Evolutionary conservation across 495 filamentous ascomycete genomes (phyloP).

Genomic region (Trichoderma asperelloides): DNA sequence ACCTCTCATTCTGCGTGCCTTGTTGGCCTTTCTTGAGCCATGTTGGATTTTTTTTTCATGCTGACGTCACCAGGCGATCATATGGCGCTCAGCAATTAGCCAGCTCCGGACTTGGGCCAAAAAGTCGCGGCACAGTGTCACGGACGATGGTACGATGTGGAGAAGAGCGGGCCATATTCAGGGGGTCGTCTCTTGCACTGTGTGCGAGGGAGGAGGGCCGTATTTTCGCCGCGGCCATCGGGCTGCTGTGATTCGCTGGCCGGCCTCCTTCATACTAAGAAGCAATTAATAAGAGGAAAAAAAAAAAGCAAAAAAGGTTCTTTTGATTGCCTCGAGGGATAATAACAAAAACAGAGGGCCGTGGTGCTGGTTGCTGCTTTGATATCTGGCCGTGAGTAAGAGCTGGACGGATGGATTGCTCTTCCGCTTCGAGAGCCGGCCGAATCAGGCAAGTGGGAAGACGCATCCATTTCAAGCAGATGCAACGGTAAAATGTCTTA

Average conservation of each 20-base stretch:
- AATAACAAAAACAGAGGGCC: not conserved
- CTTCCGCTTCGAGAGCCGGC: not conserved
- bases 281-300: too few species aligned
- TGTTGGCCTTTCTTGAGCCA: not conserved
- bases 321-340: not conserved
- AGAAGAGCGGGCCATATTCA: not conserved
- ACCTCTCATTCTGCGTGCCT: not conserved
- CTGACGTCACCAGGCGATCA: conserved; percentile 5
- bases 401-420: not conserved
- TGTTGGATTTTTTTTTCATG: not conserved
- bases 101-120: not conserved
- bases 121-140: conserved; percentile 6
- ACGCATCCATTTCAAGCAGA: conserved; percentile 7
- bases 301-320: not conserved
- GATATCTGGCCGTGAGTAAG: not conserved
- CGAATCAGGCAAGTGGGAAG: conserved; percentile 4
- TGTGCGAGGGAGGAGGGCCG: not conserved
- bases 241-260: not conserved
- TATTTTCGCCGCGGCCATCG: not conserved
- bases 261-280: too few species aligned
- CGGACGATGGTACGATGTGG: conserved; percentile 3
- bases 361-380: not conserved
- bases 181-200: conserved; percentile 1
- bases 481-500: not conserved
- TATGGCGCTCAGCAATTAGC: conserved; percentile 5